Base-by-base conservation (phyloP, 2,329 filamentous ascomycete genomes). In the Beauveria sp. region DNA sequence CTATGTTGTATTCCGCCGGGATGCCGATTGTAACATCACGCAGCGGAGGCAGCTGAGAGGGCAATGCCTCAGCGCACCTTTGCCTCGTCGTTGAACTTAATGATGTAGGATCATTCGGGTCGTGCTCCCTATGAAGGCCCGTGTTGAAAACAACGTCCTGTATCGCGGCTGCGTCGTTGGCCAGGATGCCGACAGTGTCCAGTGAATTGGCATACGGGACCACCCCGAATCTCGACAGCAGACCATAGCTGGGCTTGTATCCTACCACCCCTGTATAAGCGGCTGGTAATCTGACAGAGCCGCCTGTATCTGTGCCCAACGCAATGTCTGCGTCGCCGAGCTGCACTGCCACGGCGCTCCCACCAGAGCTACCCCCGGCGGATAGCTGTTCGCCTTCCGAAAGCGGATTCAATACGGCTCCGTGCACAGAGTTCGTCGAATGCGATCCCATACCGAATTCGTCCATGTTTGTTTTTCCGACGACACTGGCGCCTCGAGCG, bases 361-460 rank as follows among this genome's bases (percentile, higher is more conserved):
- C 94, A 47, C 94, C 94, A 3, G 93, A 97, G 72, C 92, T 97
- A 34, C 92, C 92, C 43, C 92, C 92, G 0, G 89, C 88, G 0
- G 91, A 94, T 28, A 84, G 71, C 22, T 69, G 61, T 51, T 70
- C 71, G 48, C 67, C 62, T 1, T 70, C 63, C 0, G 69, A 76
- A 57, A 77, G 72, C 8, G 75, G 77, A 63, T 82, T 86, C 57
- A 72, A 77, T 5, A 93, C 89, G 1, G 84, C 71, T 1, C 89
- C 90, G 67, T 87, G 85, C 59, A 79, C 75, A 1, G 91, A 92
- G 68, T 87, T 86, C 56, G 77, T 76, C 2, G 91, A 92, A 67
- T 96, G 88, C 9, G 91, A 96, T 2, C 92, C 92, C 92, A 96
- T 96, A 30, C 92, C 92, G 71, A 96, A 96, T 71, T 96, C 94